These are phyloP conservation scores for Phytopythium boreale DNA, from an alignment of 352 stramenopile genomes.

Conservation along the genomic window DNA sequence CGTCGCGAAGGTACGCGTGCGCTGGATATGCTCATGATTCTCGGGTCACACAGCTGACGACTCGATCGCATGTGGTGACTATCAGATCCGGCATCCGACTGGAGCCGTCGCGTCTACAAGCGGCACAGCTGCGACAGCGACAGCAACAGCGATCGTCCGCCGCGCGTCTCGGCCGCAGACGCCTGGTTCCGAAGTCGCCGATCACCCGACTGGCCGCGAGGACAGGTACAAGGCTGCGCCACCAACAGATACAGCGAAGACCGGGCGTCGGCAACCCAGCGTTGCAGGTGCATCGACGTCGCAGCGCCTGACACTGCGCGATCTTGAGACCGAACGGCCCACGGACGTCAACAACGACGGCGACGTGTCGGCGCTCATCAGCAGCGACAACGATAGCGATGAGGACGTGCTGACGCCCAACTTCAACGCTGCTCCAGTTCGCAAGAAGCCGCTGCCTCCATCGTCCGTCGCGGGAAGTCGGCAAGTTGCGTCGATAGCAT, in stretches of 20 bases:
- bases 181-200: background rate
- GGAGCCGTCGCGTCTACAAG: background rate
- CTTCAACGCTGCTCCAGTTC: background rate
- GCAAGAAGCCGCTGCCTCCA: background rate
- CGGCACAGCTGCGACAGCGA: background rate
- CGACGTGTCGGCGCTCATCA: conserved; percentile 74
- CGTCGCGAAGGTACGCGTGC: conserved; percentile 14
- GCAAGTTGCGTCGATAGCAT: conserved; percentile 4
- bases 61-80: background rate
- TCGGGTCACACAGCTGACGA: background rate
- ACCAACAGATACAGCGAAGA: background rate
- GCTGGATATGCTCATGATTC: background rate
- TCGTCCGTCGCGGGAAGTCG: background rate
- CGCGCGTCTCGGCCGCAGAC: background rate
- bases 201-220: background rate
- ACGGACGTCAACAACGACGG: conserved; percentile 32
- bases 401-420: conserved; percentile 54
- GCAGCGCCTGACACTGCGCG: background rate
- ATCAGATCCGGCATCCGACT: background rate
- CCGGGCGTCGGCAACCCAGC: background rate
- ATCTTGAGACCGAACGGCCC: background rate
- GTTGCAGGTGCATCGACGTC: background rate
- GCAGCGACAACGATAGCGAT: conserved; percentile 74
- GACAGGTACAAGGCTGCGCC: too few species aligned
- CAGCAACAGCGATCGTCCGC: background rate